Evolutionary conservation across 768 basidiomycete species (phyloP), one percentile per base, ranked within the genome.

Genomic region (Naganishia friedmannii): DNA sequence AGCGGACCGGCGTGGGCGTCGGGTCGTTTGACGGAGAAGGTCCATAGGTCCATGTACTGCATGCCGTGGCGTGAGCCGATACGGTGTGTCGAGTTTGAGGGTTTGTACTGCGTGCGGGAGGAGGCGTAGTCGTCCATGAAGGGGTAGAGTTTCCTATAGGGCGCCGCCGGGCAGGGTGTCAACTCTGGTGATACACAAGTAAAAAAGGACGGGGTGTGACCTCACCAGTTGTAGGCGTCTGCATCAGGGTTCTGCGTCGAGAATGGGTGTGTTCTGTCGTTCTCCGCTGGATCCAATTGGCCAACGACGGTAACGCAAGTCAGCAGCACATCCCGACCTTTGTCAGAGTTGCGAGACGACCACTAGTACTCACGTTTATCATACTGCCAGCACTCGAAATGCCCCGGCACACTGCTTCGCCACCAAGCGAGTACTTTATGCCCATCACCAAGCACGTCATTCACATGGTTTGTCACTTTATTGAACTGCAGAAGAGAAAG

Each of bases 31-130:
- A 70, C 26, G 32, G 31, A 37, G 51, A 70, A 32, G 6, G 37
- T 26, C 69, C 69, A 70, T 8, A 70, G 42, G 65, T 70, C 60
- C 15, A 70, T 29, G 60, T 66, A 70, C 45, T 65, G 17, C 65
- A 70, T 45, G 7, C 55, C 42, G 29, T 68, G 23, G 8, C 28
- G n/a, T 15, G 67, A 31, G 13, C 39, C n/a, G 37, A 68, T 55
- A 17, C 34, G 45, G 39, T 19, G 21, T 12, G 53, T 31, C 23
- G 54, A 42, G 39, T 42, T 26, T 39, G 67, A 68, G 45, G 67
- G 67, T 15, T 45, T 57, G 67, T 68, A 68, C 3, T 21, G 26
- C 12, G 58, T 55, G n/a, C 32, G 67, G 55, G 67, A 56, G 28
- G 67, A 42, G 23, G 45, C 55, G 28, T 58, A 55, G 26, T 37